phyloP scores from a whole-genome alignment of 257 asterid genomes.

The Rehmannia glutinosa region DNA sequence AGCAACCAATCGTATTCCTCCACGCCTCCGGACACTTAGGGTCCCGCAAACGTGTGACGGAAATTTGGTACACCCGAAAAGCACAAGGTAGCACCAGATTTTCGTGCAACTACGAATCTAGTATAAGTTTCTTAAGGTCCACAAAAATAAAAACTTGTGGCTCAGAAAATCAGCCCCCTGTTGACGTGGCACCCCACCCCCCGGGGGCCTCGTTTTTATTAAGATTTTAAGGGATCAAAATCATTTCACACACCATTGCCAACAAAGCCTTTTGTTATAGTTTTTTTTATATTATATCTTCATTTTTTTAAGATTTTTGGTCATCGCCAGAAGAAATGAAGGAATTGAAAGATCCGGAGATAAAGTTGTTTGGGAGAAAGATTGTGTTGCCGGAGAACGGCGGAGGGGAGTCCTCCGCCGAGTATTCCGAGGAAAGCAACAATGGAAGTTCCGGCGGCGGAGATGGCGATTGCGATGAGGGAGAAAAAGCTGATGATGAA shows the following conservation, averaged over 20 bases:
- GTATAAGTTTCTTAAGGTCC: constrained; percentile 26
- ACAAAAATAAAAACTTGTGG: constrained; percentile 56
- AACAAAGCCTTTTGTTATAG: constrained; percentile 33
- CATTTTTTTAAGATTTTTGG: constrained; percentile 2
- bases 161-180: constrained; percentile 38
- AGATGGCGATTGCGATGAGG: constrained; percentile 17
- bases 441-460: constrained; percentile 2
- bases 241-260: constrained; percentile 35
- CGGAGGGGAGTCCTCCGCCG: constrained; percentile 14
- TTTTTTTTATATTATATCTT: neutral
- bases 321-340: constrained; percentile 9
- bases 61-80: constrained; percentile 7
- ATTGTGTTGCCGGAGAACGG: constrained; percentile 56
- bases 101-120: constrained; percentile 30
- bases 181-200: constrained; percentile 57
- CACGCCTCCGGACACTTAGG: constrained; percentile 24
- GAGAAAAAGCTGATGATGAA: constrained; percentile 26
- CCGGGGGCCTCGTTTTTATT: constrained; percentile 17
- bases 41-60: neutral
- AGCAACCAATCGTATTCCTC: neutral
- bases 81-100: constrained; percentile 22
- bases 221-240: constrained; percentile 41
- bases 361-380: constrained; percentile 66
- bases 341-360: constrained; percentile 48
- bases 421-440: constrained; percentile 16